These are phyloP conservation scores for Lepiota venenata DNA, from an alignment of 768 basidiomycete species.

Conservation along the genomic window DNA sequence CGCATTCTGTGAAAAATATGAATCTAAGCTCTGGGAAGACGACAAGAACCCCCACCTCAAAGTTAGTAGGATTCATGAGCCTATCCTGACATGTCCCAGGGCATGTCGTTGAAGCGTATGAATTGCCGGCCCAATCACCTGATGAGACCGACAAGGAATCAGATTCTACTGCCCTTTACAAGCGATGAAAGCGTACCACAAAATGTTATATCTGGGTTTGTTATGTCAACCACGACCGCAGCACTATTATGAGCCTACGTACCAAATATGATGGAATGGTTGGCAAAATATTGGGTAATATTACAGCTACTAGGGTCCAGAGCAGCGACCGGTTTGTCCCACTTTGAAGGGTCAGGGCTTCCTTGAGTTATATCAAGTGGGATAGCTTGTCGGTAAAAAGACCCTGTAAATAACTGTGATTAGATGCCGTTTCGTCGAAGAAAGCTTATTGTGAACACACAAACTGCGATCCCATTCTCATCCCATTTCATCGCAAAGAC, in stretches of 20 bases:
- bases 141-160: not conserved
- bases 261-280: conserved; percentile 79
- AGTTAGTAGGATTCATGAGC: conserved; percentile 22
- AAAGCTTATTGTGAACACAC: conserved; percentile 38
- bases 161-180: not conserved
- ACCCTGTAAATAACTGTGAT: conserved; percentile 45
- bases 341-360: conserved; percentile 60
- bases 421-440: conserved; percentile 2
- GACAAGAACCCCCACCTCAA: conserved; percentile 44
- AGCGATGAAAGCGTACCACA: conserved; percentile 49
- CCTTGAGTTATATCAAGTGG: conserved; percentile 63
- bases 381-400: conserved; percentile 77
- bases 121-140: conserved; percentile 87
- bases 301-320: conserved; percentile 57
- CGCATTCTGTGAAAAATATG: conserved; percentile 51
- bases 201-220: conserved; percentile 71
- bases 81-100: conserved; percentile 42
- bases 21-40: conserved; percentile 5
- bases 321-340: conserved; percentile 69
- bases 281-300: conserved; percentile 54
- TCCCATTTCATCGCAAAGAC: conserved; percentile 93
- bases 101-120: conserved; percentile 64
- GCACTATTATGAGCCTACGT: conserved; percentile 30
- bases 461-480: conserved; percentile 68
- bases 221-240: not conserved